Conservation (phyloP, 495 filamentous ascomycete species). For the Coniosporium apollinis region DNA sequence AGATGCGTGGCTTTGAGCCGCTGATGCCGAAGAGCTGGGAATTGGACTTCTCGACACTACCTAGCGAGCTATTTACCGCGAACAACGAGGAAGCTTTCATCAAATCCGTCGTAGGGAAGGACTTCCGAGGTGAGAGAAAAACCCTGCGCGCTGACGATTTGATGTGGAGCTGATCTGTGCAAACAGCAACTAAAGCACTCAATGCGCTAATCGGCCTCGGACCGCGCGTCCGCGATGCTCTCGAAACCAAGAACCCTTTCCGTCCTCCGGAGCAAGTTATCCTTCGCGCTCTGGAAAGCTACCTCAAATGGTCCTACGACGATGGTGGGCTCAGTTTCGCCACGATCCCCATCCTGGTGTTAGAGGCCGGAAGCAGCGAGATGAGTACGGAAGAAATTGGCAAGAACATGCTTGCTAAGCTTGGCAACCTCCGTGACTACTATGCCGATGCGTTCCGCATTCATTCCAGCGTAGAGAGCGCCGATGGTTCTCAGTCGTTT, state of each 20-base stretch:
- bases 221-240: constrained; percentile 13
- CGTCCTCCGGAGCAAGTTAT: constrained; percentile 12
- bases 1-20: constrained; percentile 42
- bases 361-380: constrained; percentile 9
- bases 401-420: constrained; percentile 6
- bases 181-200: constrained; percentile 17
- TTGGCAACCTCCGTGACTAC: constrained; percentile 7
- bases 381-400: constrained; percentile 4
- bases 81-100: constrained; percentile 29
- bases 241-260: constrained; percentile 5
- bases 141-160: background rate
- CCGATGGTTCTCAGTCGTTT: background rate
- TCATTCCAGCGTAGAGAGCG: constrained; percentile 7
- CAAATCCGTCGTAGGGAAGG: constrained; percentile 16
- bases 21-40: constrained; percentile 38
- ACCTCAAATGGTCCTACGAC: constrained; percentile 17
- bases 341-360: constrained; percentile 15
- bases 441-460: constrained; percentile 14
- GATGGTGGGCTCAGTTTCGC: constrained; percentile 13
- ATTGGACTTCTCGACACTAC: constrained; percentile 44
- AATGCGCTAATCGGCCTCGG: constrained; percentile 17
- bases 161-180: background rate
- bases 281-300: constrained; percentile 9
- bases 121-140: constrained; percentile 6
- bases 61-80: constrained; percentile 36